Percentiles rank a stretch among this genome's conserved stretches.
Evolutionary conservation across 1,284 basidiomycete species (phyloP).

Genomic region (Tausonia pullulans): DNA sequence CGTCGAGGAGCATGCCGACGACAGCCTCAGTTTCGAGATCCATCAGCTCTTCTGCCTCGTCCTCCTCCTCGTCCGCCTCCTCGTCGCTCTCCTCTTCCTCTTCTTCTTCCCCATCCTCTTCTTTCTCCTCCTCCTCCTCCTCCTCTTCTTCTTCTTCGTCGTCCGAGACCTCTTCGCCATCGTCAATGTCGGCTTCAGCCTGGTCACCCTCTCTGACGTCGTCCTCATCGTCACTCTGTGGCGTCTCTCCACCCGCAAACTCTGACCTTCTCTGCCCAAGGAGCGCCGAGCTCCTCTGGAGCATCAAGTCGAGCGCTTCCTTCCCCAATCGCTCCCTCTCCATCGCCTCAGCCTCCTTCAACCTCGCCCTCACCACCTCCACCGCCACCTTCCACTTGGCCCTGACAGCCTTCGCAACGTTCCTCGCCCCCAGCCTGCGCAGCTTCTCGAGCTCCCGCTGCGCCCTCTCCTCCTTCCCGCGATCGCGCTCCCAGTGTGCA

Average conservation of each 20-base stretch:
- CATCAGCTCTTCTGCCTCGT: slow-evolving; percentile 11
- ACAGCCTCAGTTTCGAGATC: slow-evolving; percentile 14
- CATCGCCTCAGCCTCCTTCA: slow-evolving; percentile 45
- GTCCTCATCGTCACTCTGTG: too few relatives aligned
- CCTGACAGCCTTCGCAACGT: slow-evolving; percentile 49
- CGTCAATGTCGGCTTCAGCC: neutral
- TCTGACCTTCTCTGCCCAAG: slow-evolving; percentile 71
- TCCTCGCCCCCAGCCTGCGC: slow-evolving; percentile 55
- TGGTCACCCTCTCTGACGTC: too few relatives aligned
- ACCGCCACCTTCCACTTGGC: slow-evolving; percentile 77
- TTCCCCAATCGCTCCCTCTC: slow-evolving; percentile 60
- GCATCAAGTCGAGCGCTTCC: slow-evolving; percentile 77
- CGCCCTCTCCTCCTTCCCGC: slow-evolving; percentile 51
- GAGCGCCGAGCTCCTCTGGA: slow-evolving; percentile 79
- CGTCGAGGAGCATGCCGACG: slow-evolving; percentile 10
- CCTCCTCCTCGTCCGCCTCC: slow-evolving; percentile 21
- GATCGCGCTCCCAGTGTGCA: slow-evolving; percentile 63
- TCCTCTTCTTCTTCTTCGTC: slow-evolving; percentile 19
- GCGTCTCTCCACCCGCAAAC: slow-evolving; percentile 31
- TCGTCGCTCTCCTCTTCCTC: slow-evolving; percentile 28
- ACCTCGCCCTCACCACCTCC: slow-evolving; percentile 64
- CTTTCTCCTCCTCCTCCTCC: slow-evolving; percentile 16
- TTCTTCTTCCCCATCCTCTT: slow-evolving; percentile 25
- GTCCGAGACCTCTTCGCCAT: slow-evolving; percentile 22
- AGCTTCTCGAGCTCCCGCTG: slow-evolving; percentile 56